Evolutionary conservation across 345 rosid genomes (phyloP), one percentile per base, ranked within the genome.

Genomic region (Bretschneidera sinensis): DNA sequence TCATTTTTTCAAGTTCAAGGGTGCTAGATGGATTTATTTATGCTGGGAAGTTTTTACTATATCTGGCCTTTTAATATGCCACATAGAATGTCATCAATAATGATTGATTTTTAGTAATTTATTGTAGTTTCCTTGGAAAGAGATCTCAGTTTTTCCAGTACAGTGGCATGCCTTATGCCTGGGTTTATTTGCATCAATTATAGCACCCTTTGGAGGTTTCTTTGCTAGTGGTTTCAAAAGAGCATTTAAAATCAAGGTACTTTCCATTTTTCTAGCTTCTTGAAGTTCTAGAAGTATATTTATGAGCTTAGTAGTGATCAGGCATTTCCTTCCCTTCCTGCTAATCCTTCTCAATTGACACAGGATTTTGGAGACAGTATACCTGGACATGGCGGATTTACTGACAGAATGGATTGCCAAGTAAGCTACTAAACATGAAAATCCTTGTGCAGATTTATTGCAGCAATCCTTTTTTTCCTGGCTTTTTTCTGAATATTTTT

Each of bases 361-460:
- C 86, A 94, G 97, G 99, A 94, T 75, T 94, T 94, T 57, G 97
- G 99, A 39, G 99, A 90, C 70, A 89, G 94, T 56, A 94, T 90
- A 70, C 97, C 99, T 9, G 97, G 96, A 62, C 99, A 92, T 71
- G 99, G 96, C 35, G 97, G 99, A 21, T 80, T 94, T 76, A 92
- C 97, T 0, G 97, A 89, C 71, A 74, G 94, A 80, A 89, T 89
- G 98, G 98, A 92, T 67, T 92, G 98, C 78, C 97, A 92, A 83
- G 98, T 85, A 70, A 71, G 56, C 56, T 19, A 9, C 50, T 64
- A 51, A 13, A 20, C 16, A 20, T 39, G 14, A 20, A 5, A 49
- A 6, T 51, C 13, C n/a, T 23, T 51, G 10, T 51, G 24, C 24
- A 0, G 16, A 21, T 21, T 11, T 20, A 51, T 23, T 20, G 10